Percentiles rank a stretch among this genome's conserved stretches.
These are phyloP conservation scores for Fusarium sacchari DNA, from an alignment of 2,329 filamentous ascomycete species.

Conservation along the genomic window DNA sequence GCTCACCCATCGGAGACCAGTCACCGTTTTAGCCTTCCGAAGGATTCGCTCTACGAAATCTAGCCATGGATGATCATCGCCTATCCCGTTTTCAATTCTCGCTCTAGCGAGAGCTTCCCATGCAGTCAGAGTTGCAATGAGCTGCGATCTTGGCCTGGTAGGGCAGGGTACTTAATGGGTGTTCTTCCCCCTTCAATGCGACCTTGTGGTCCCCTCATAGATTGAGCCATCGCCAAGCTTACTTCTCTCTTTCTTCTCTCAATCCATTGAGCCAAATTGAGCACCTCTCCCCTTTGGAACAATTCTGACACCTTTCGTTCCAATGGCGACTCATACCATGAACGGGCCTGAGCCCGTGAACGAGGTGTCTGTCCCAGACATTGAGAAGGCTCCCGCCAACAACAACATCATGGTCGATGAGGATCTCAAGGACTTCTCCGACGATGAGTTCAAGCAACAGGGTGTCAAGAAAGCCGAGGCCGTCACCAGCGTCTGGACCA, in stretches of 20 bases:
- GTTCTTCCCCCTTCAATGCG: neutral
- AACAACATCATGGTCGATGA: conserved; percentile 8
- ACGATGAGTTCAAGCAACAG: conserved; percentile 26
- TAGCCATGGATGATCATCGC: conserved; percentile 20
- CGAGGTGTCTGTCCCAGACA: conserved; percentile 14
- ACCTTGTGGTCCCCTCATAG: neutral
- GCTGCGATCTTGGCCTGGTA: neutral
- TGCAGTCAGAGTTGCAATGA: neutral
- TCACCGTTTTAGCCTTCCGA: neutral
- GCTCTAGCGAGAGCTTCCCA: conserved; percentile 2
- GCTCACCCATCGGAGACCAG: neutral
- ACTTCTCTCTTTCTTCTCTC: neutral
- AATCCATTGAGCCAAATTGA: neutral
- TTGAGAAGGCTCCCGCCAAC: conserved; percentile 16
- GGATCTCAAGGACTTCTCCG: neutral
- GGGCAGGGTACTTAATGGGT: conserved; percentile 14
- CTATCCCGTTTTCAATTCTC: neutral
- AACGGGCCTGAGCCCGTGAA: conserved; percentile 20
- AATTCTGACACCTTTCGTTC: neutral
- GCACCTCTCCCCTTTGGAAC: neutral
- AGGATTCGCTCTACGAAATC: conserved; percentile 11
- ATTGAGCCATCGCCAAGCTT: neutral
- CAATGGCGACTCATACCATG: conserved; percentile 14
- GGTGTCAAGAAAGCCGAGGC: conserved; percentile 49
- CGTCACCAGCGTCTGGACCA: conserved; percentile 52